Evolutionary conservation across 2,329 filamentous ascomycete species (phyloP), one percentile per base, ranked within the genome.

Genomic region (Daldinia sp.): DNA sequence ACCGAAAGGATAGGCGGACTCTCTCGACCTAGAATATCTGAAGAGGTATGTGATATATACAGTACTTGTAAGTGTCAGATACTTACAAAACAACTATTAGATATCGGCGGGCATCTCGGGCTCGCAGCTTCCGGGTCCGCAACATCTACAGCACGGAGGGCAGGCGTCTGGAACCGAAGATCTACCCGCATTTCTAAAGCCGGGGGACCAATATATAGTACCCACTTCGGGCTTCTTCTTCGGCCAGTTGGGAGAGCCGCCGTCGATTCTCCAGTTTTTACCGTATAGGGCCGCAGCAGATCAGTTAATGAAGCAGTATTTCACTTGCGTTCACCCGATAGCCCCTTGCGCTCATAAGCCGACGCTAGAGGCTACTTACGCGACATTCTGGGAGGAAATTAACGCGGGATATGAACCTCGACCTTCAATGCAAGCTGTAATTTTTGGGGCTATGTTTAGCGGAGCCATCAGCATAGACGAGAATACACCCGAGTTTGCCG

Each of bases 1-100:
- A 93, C 90, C 2, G 92, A 94, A 75, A 85, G 91, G 41, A 88
- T 94, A 70, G 92, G 92, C 15, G 91, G 91, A 0, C 86, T 92
- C 72, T 89, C 92, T 48, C 84, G 91, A 51, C 91, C 92, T 2
- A 88, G 89, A 72, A 85, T 94, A 64, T 85, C 87, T 3, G 89
- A 93, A 78, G 91, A 93, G 83, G 88, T 92, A 81, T 70, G 82
- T 66, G 62, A 66, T 60, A 63, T 26, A 53, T 15, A 48, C 66
- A 53, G 6, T 39, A 56, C 69, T 63, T 35, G 65, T 50, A n/a
- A 60, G 46, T 4, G 1, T 33, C 5, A 30, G 56, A 10, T 48
- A 54, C 69, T 67, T 41, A 67, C 50, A 20, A 59, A 12, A 30
- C 53, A 10, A 55, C 69, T 23, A 48, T 15, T 58, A 81, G 79